phyloP scores from a whole-genome alignment of 2,329 filamentous ascomycete species.

The Fusarium poae region DNA sequence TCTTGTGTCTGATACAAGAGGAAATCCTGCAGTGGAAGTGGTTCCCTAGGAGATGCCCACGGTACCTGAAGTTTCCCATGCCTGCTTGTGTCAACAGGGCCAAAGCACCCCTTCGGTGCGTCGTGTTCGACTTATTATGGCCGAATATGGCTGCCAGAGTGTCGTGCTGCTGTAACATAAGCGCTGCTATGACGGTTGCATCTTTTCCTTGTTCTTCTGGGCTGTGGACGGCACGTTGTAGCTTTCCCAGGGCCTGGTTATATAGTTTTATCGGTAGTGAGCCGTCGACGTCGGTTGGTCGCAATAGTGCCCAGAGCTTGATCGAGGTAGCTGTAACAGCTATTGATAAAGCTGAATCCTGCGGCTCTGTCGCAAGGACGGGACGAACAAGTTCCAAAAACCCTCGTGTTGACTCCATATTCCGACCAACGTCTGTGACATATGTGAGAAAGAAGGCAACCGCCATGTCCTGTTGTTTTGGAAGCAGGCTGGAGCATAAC shows the following conservation, averaged over 20 bases:
- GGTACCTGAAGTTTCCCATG: neutral
- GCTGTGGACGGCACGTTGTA: constrained; percentile 6
- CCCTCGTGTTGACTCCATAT: constrained; percentile 28
- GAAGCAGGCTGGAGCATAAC: neutral
- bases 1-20: neutral
- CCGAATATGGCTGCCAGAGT: constrained; percentile 22
- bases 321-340: constrained; percentile 17
- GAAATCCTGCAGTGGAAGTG: constrained; percentile 32
- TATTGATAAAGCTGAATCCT: constrained; percentile 11
- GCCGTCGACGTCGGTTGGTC: neutral
- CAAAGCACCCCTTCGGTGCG: constrained; percentile 29
- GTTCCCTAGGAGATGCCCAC: constrained; percentile 20
- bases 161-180: constrained; percentile 33
- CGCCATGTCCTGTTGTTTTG: constrained; percentile 13
- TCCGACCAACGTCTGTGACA: constrained; percentile 26
- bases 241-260: constrained; percentile 2
- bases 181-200: constrained; percentile 23
- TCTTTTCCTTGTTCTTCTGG: neutral
- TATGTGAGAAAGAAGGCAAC: constrained; percentile 34
- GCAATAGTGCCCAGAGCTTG: constrained; percentile 23
- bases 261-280: neutral
- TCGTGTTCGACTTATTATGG: neutral
- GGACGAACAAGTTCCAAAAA: constrained; percentile 36
- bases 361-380: neutral
- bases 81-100: constrained; percentile 2